phyloP scores from a whole-genome alignment of 805 yeast species.

The Suhomyces canberraensis region DNA sequence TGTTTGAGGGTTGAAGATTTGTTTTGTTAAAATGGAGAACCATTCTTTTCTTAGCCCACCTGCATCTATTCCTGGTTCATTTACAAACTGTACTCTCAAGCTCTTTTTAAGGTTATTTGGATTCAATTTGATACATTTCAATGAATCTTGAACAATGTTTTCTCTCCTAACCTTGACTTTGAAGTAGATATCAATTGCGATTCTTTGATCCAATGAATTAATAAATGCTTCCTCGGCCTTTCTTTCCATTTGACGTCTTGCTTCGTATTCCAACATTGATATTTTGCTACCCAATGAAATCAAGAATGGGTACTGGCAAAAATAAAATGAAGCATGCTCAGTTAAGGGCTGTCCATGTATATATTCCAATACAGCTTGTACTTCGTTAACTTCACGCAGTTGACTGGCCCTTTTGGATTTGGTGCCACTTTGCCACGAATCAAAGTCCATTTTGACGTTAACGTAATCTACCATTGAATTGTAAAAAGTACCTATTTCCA shows the following conservation, averaged over 20 bases:
- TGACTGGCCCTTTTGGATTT: conserved; percentile 11
- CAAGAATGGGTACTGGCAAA: conserved; percentile 83
- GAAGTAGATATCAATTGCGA: conserved; percentile 64
- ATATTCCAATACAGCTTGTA: conserved; percentile 40
- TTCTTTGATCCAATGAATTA: conserved; percentile 60
- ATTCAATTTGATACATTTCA: conserved; percentile 56
- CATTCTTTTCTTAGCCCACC: conserved; percentile 95
- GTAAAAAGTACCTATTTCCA: conserved; percentile 54
- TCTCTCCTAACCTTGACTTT: conserved; percentile 66
- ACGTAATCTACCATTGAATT: conserved; percentile 80
- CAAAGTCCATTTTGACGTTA: conserved; percentile 76
- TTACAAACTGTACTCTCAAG: conserved; percentile 71
- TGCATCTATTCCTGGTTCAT: conserved; percentile 93
- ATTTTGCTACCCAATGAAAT: conserved; percentile 81
- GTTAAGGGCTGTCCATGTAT: conserved; percentile 38
- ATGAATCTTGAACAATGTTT: conserved; percentile 69
- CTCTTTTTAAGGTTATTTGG: conserved; percentile 66
- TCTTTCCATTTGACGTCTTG: conserved; percentile 74
- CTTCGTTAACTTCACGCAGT: conserved; percentile 3
- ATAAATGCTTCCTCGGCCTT: conserved; percentile 89
- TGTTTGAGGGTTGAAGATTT: conserved; percentile 63
- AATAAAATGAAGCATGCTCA: conserved; percentile 42
- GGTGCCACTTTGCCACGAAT: conserved; percentile 65
- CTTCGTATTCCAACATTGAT: conserved; percentile 76
- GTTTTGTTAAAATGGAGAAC: conserved; percentile 73